These are phyloP conservation scores for Trypanosoma lewisi DNA, from an alignment of 208 protist species.

Conservation along the genomic window DNA sequence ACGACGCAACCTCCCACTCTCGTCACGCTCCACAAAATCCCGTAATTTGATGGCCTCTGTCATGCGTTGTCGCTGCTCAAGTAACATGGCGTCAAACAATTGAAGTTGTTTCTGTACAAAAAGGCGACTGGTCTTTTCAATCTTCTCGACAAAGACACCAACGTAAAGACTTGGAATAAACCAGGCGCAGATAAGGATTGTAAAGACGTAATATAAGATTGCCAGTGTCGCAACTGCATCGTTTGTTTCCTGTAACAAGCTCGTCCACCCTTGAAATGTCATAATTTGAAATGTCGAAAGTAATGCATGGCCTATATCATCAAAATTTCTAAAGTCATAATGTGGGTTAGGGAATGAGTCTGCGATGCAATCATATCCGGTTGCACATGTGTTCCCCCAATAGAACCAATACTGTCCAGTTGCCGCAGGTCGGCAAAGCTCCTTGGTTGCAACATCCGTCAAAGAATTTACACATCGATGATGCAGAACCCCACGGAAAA, in stretches of 20 bases:
- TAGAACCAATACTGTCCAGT: conserved; percentile 67
- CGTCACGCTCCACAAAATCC: conserved; percentile 81
- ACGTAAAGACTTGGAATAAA: conserved; percentile 88
- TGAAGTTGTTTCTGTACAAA: conserved; percentile 80
- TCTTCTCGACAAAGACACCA: conserved; percentile 89
- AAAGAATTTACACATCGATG: conserved; percentile 75
- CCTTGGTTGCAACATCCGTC: conserved; percentile 43
- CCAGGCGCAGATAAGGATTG: conserved; percentile 82
- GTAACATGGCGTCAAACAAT: conserved; percentile 74
- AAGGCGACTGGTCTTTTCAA: conserved; percentile 71
- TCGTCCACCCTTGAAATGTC: conserved; percentile 90
- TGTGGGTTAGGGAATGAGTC: conserved; percentile 74
- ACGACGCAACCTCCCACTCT: conserved; percentile 40
- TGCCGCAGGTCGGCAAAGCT: conserved; percentile 58
- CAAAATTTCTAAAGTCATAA: conserved; percentile 87
- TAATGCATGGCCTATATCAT: conserved; percentile 87
- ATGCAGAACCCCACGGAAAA: conserved; percentile 78
- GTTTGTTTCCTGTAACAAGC: conserved; percentile 79
- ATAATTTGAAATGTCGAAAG: conserved; percentile 87
- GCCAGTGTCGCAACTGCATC: conserved; percentile 56
- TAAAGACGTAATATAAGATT: conserved; percentile 84
- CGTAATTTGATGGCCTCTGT: conserved; percentile 54
- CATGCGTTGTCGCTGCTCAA: conserved; percentile 71
- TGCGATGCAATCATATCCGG: conserved; percentile 47
- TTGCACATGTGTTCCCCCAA: conserved; percentile 63